Evolutionary conservation across 495 filamentous ascomycete species (phyloP).

Genomic region (Aspergillus heteromorphus): DNA sequence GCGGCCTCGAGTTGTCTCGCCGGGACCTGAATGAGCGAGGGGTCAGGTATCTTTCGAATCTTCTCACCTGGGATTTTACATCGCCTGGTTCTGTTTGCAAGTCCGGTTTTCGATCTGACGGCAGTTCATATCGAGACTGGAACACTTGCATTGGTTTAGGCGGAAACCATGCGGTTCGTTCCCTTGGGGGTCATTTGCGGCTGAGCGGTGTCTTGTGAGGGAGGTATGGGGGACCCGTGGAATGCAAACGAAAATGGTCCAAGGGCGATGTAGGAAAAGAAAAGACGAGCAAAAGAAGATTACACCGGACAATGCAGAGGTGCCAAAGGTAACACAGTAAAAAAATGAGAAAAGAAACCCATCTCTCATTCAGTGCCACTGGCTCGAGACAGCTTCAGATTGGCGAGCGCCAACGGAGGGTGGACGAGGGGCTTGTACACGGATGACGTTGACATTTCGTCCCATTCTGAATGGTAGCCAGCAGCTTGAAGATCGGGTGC

Average conservation of each 20-base stretch:
- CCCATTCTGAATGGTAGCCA: not conserved
- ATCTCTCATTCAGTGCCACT: not conserved
- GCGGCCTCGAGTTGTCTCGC: not conserved
- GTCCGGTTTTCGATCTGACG: not conserved
- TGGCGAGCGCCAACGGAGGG: not conserved
- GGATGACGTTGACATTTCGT: conserved; percentile 3
- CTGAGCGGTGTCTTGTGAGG: not conserved
- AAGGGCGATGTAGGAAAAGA: not conserved
- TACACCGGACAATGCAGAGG: not conserved
- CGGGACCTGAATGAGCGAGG: not conserved
- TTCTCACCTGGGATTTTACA: not conserved
- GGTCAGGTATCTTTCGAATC: not conserved
- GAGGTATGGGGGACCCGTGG: not conserved
- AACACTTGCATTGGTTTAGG: not conserved
- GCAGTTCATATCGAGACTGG: not conserved
- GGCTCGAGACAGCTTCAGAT: not conserved
- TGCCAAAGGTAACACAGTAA: not conserved
- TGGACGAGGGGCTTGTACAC: not conserved
- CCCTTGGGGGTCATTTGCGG: not conserved
- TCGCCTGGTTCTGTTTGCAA: not conserved
- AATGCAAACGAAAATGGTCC: not conserved
- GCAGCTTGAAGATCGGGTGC: not conserved
- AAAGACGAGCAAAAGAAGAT: not conserved
- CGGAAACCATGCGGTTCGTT: not conserved
- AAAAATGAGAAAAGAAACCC: not conserved